These are phyloP conservation scores for Mollisia scopiformis DNA, from an alignment of 2,329 filamentous ascomycete genomes.

Conservation along the genomic window DNA sequence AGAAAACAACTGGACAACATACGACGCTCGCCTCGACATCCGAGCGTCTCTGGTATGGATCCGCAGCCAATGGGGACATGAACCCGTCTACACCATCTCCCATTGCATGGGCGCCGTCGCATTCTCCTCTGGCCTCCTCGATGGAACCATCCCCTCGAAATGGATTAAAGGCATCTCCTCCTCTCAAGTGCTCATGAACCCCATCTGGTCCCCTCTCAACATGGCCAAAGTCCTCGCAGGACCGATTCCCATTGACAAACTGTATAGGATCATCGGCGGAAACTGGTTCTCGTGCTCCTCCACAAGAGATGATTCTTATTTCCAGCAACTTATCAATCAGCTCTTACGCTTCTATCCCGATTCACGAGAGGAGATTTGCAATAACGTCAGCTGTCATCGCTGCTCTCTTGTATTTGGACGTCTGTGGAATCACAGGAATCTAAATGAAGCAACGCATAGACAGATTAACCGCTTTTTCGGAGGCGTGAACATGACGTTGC, in stretches of 20 bases:
- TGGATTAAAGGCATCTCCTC: constrained; percentile 62
- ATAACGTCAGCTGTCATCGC: constrained; percentile 63
- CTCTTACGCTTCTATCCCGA: constrained; percentile 60
- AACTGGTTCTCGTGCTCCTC: constrained; percentile 59
- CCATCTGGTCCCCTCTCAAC: constrained; percentile 59
- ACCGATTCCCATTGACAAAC: constrained; percentile 50
- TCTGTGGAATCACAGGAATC: constrained; percentile 64
- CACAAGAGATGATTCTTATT: constrained; percentile 46
- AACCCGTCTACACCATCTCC: constrained; percentile 57
- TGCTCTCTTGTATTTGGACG: constrained; percentile 62
- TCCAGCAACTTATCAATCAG: constrained; percentile 58
- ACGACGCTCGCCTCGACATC: constrained; percentile 62
- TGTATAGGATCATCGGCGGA: constrained; percentile 52
- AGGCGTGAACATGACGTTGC: constrained; percentile 62
- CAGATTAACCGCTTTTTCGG: constrained; percentile 65
- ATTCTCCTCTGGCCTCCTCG: constrained; percentile 59
- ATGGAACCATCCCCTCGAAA: constrained; percentile 58
- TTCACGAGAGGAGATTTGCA: constrained; percentile 58
- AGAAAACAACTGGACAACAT: constrained; percentile 59
- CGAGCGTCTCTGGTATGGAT: constrained; percentile 57
- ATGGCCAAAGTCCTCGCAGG: constrained; percentile 54
- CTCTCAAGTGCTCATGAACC: constrained; percentile 67
- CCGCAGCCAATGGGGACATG: constrained; percentile 40
- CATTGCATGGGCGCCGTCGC: constrained; percentile 69
- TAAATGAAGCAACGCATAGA: constrained; percentile 67